A percentile compares a stretch with the other conserved stretches of the same genome.
Conservation (phyloP, 139 green algal species). For the Edaphochlamys debaryana region DNA sequence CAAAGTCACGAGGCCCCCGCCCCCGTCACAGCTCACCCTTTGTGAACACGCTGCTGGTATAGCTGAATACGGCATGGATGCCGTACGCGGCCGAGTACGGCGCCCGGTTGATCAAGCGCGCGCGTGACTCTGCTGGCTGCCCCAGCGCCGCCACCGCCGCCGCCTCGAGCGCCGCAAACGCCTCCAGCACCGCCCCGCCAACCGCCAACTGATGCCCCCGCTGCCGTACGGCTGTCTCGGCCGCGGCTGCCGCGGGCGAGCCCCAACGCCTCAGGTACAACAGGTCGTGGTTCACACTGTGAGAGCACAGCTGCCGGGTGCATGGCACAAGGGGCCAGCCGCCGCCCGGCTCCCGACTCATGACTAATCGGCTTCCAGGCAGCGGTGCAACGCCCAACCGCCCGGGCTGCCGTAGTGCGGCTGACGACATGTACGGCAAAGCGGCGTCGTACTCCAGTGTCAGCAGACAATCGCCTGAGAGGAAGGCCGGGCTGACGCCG, state of each 20-base stretch:
- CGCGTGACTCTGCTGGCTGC: neutral
- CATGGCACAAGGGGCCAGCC: neutral
- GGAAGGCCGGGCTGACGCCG: neutral
- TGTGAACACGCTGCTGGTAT: too few species aligned
- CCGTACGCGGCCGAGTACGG: too few species aligned
- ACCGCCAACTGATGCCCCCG: too few species aligned
- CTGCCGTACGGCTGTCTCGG: too few species aligned
- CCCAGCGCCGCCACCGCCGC: too few species aligned
- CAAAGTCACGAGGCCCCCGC: too few species aligned
- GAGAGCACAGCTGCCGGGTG: neutral
- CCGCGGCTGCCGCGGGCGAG: too few species aligned
- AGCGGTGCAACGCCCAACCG: neutral
- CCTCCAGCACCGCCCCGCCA: neutral
- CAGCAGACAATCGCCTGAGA: neutral
- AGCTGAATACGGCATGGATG: too few species aligned
- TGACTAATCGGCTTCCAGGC: neutral
- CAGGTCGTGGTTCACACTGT: neutral
- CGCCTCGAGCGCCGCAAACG: neutral
- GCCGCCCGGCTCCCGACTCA: neutral
- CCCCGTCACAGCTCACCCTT: too few species aligned
- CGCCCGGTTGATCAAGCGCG: neutral
- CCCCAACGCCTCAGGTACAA: too few species aligned
- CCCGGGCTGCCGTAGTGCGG: neutral
- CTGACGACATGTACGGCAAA: neutral
- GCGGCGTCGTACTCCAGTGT: constrained; percentile 12